These are phyloP conservation scores for Penicillium paxilli DNA, from an alignment of 495 filamentous ascomycete genomes.

Conservation along the genomic window DNA sequence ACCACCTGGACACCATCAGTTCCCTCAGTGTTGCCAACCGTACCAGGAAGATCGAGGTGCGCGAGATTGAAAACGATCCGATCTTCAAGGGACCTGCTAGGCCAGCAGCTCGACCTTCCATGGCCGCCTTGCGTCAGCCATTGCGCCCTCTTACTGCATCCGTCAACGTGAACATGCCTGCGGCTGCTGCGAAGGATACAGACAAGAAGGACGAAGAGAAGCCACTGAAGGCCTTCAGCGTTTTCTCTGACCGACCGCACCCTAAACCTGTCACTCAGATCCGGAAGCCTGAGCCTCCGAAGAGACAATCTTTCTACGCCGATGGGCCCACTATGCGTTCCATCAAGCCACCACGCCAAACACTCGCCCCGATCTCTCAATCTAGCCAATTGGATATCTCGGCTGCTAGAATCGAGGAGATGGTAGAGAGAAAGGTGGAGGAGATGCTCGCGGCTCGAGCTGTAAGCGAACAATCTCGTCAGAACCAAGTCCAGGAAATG, in stretches of 20 bases:
- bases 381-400: conserved; percentile 52
- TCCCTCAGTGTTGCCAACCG: conserved; percentile 93
- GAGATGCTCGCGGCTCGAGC: conserved; percentile 78
- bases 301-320: conserved; percentile 43
- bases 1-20: conserved; percentile 91
- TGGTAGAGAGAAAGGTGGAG: conserved; percentile 87
- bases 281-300: conserved; percentile 39
- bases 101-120: conserved; percentile 39
- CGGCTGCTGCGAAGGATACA: conserved; percentile 46
- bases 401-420: conserved; percentile 79
- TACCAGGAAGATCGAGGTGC: conserved; percentile 94
- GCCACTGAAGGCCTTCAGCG: conserved; percentile 76
- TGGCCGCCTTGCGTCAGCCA: conserved; percentile 66
- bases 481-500: conserved; percentile 56
- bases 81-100: conserved; percentile 73
- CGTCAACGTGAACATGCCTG: conserved; percentile 58
- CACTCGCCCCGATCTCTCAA: conserved; percentile 26
- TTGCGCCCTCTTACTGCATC: conserved; percentile 66
- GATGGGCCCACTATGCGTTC: conserved; percentile 26
- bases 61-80: conserved; percentile 91
- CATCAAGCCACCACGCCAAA: conserved; percentile 28
- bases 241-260: conserved; percentile 72
- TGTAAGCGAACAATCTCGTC: conserved; percentile 46
- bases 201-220: conserved; percentile 59
- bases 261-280: conserved; percentile 37